These are phyloP conservation scores for Microdochium trichocladiopsis DNA, from an alignment of 2,329 filamentous ascomycete genomes.

Conservation along the genomic window DNA sequence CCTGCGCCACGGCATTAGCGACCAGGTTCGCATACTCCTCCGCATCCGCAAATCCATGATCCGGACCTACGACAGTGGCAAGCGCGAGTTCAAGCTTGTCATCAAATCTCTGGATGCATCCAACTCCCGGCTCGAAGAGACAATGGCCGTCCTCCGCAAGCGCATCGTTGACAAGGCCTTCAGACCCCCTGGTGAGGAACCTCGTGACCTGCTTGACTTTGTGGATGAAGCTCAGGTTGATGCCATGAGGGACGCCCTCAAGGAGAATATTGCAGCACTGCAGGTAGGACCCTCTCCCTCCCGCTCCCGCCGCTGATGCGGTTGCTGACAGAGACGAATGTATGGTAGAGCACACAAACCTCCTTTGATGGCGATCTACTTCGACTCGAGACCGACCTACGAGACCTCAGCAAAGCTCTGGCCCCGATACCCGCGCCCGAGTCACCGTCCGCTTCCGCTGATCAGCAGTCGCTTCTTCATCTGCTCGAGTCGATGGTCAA, in stretches of 20 bases:
- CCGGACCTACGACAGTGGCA: conserved; percentile 48
- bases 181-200: conserved; percentile 48
- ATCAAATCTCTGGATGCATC: conserved; percentile 60
- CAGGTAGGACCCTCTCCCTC: too few species aligned
- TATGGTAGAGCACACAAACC: conserved; percentile 55
- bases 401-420: conserved; percentile 54
- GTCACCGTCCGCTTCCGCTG: conserved; percentile 26
- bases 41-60: conserved; percentile 44
- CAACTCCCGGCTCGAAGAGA: conserved; percentile 56
- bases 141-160: conserved; percentile 56
- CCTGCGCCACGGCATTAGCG: conserved; percentile 52
- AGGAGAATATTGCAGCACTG: conserved; percentile 63
- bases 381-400: conserved; percentile 69
- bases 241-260: conserved; percentile 57
- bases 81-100: conserved; percentile 53
- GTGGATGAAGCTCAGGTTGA: conserved; percentile 67
- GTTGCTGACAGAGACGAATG: too few species aligned
- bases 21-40: conserved; percentile 45
- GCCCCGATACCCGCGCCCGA: conserved; percentile 27
- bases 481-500: conserved; percentile 58
- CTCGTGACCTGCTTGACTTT: conserved; percentile 66
- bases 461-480: conserved; percentile 36
- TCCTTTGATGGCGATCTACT: conserved; percentile 72
- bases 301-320: too few species aligned
- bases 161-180: conserved; percentile 60